Evolutionary conservation across 352 stramenopile species (phyloP).

Genomic region (Peronosclerospora sorghi): DNA sequence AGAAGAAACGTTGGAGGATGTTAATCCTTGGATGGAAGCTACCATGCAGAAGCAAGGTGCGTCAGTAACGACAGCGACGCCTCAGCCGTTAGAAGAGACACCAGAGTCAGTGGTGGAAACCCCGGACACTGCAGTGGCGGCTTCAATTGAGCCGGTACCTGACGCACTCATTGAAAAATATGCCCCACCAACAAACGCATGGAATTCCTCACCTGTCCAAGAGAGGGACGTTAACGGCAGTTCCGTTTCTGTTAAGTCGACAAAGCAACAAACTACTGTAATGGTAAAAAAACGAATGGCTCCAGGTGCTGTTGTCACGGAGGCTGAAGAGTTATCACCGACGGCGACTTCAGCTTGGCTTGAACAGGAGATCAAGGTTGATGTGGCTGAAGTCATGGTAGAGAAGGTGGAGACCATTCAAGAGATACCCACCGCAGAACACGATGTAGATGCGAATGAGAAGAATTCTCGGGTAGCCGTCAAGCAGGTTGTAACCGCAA

Average conservation of each 20-base stretch:
- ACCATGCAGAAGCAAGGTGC: slow-evolving; percentile 8
- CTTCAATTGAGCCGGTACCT: background rate
- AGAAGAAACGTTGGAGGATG: slow-evolving; percentile 12
- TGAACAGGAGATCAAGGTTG: slow-evolving; percentile 5
- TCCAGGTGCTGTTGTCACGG: slow-evolving; percentile 2
- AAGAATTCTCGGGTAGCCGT: slow-evolving; percentile 4
- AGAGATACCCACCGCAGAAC: slow-evolving; percentile 5
- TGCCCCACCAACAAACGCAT: slow-evolving; percentile 8
- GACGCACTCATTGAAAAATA: slow-evolving; percentile 6
- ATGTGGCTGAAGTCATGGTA: slow-evolving; percentile 4
- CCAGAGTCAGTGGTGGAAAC: slow-evolving; percentile 2
- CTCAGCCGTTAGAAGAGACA: slow-evolving; percentile 4
- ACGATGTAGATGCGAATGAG: slow-evolving; percentile 7
- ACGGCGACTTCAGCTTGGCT: slow-evolving; percentile 17
- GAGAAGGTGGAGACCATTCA: slow-evolving; percentile 7
- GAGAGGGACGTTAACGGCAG: slow-evolving; percentile 1
- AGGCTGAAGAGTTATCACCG: slow-evolving; percentile 7
- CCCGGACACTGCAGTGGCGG: background rate
- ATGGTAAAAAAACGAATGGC: slow-evolving; percentile 4
- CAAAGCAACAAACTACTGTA: slow-evolving; percentile 9
- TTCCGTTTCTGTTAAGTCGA: slow-evolving; percentile 1
- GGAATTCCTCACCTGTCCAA: slow-evolving; percentile 17
- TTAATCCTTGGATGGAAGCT: slow-evolving; percentile 8
- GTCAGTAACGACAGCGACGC: slow-evolving; percentile 1
- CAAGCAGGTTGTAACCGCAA: slow-evolving; percentile 11